Percentiles rank a stretch among this genome's conserved stretches.
These are phyloP conservation scores for Calendula officinalis DNA, from an alignment of 129 eudicot genomes.

Conservation along the genomic window DNA sequence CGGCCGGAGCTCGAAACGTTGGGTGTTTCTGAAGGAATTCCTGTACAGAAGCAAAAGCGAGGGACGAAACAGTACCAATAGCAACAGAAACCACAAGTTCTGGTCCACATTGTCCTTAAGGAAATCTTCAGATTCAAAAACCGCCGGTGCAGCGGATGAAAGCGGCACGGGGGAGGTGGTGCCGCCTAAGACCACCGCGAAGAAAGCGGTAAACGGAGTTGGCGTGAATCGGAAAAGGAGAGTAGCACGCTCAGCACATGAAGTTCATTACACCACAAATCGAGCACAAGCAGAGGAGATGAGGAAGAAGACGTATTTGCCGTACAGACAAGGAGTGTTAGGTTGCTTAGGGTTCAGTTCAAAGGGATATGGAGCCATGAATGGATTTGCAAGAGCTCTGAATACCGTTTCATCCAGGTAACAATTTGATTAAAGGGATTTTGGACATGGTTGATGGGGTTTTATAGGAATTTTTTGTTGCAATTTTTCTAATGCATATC, in stretches of 20 bases:
- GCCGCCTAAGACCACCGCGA: constrained; percentile 13
- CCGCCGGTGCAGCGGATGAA: constrained; percentile 8
- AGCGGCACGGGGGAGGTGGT: not conserved
- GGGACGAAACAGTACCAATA: constrained; percentile 49
- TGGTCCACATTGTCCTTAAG: constrained; percentile 60
- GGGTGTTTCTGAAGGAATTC: constrained; percentile 83
- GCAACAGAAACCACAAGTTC: constrained; percentile 44
- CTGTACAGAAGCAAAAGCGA: constrained; percentile 82
- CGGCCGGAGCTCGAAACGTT: constrained; percentile 70
- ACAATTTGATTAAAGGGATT: not conserved
- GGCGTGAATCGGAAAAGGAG: constrained; percentile 47
- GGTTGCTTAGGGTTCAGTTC: constrained; percentile 90
- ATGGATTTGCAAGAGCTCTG: constrained; percentile 71
- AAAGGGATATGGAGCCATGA: constrained; percentile 79
- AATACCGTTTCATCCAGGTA: constrained; percentile 76
- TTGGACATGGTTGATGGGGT: not conserved
- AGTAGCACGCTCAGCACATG: constrained; percentile 52
- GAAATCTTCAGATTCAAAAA: constrained; percentile 24
- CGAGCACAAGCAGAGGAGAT: constrained; percentile 88
- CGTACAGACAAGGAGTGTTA: constrained; percentile 77
- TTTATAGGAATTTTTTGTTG: constrained; percentile 18
- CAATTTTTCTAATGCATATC: constrained; percentile 11
- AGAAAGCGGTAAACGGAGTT: constrained; percentile 48
- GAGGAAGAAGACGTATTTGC: constrained; percentile 86
- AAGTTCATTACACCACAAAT: constrained; percentile 66